Conservation (phyloP, 768 basidiomycete genomes). For the Boletus eberwhitei region DNA sequence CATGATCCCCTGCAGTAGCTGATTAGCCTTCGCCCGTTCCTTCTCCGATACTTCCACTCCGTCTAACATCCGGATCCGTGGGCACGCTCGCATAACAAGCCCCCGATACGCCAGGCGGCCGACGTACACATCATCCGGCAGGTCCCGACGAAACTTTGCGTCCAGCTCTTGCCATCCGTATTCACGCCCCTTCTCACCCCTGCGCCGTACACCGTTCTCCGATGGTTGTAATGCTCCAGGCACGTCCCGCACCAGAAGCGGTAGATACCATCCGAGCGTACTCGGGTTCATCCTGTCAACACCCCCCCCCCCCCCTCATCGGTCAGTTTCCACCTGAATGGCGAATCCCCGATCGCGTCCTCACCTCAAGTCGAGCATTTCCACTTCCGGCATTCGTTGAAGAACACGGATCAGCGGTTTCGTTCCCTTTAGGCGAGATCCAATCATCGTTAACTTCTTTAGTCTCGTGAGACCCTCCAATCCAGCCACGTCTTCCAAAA, state of each 20-base stretch:
- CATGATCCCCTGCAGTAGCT: conserved; percentile 58
- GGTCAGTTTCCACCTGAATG: conserved; percentile 26
- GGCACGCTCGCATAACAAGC: conserved; percentile 75
- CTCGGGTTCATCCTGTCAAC: conserved; percentile 86
- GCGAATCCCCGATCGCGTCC: conserved; percentile 18
- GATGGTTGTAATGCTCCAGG: conserved; percentile 67
- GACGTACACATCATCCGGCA: conserved; percentile 86
- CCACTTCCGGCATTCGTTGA: conserved; percentile 70
- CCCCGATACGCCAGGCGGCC: conserved; percentile 89
- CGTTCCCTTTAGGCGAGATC: conserved; percentile 72
- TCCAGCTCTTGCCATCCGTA: conserved; percentile 75
- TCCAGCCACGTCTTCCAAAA: conserved; percentile 68
- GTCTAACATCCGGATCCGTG: conserved; percentile 69
- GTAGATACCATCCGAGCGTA: conserved; percentile 94
- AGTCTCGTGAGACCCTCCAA: conserved; percentile 73
- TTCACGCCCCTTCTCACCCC: conserved; percentile 31
- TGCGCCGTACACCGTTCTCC: conserved; percentile 31
- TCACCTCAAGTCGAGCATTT: conserved; percentile 90
- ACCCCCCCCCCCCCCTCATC: neutral
- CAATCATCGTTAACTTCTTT: conserved; percentile 83
- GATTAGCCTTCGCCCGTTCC: conserved; percentile 80
- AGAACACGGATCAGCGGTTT: conserved; percentile 71
- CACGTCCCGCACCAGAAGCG: conserved; percentile 69
- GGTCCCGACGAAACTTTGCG: conserved; percentile 78
- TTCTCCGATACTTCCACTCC: conserved; percentile 80